Base-by-base conservation (phyloP, 73 alveolate species). In the Paramecium bursaria region DNA sequence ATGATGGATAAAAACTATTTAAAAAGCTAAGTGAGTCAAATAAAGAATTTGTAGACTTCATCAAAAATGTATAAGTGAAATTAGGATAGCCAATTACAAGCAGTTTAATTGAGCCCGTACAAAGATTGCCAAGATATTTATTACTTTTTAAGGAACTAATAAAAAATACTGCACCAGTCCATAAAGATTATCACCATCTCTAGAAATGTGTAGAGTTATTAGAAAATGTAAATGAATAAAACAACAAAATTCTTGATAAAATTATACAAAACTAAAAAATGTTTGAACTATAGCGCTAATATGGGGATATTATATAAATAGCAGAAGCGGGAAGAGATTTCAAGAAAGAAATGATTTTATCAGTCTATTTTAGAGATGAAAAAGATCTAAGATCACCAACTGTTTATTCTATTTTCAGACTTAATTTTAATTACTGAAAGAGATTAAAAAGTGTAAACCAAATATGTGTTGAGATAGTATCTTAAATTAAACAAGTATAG, bases 51-150 rank as follows among this genome's bases (percentile, higher is more conserved):
- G 27, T 39, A 67, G 57, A n/a, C n/a, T n/a, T n/a, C n/a, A n/a
- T n/a, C n/a, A n/a, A n/a, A n/a, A n/a, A n/a, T n/a, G n/a, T n/a
- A n/a, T n/a, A n/a, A n/a, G n/a, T n/a, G n/a, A n/a, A n/a, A n/a
- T 39, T 21, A 67, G 26, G 3, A 67, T 39, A 25, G 60, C 0
- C 33, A 39, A 21, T 67, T 9, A 57, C 33, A 15, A 9, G 26
- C 5, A 39, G 44, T 67, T 42, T 67, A 17, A 67, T 67, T 67
- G 19, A 31, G 17, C 82, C 82, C 21, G 82, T 67, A 0, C 27
- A 67, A 67, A 26, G 82, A 35, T 25, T 67, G 21, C 82, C 82
- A 3, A 67, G 44, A 42, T 67, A 67, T 67, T 53, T 67, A 1
- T 26, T 67, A 1, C 27, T 67, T 15, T 67, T 67, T 42, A 67